Evolutionary conservation across 768 basidiomycete genomes (phyloP), one percentile per base, ranked within the genome.

Genomic region (Termitomyces eurrhizus): DNA sequence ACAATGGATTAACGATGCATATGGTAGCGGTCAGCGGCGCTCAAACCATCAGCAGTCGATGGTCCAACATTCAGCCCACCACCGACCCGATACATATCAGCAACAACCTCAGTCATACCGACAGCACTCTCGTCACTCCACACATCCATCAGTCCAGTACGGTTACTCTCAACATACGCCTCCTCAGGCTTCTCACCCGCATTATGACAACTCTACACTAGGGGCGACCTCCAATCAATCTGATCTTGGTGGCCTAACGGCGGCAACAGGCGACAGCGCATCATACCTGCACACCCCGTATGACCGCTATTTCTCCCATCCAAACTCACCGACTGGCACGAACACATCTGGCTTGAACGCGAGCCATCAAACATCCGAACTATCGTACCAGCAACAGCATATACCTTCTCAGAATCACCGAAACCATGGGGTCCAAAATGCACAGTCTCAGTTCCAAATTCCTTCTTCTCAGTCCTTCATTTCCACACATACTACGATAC

Each of bases 1-100:
- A 54, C 74, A 77, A 48, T 77, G 78, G 76, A 67, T 72, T 21
- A 73, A 77, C 52, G 56, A 77, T 55, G 56, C 70, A 13, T 77
- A 68, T 55, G 62, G 57, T 35, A 51, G 67, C 29, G 36, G 33
- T 12, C 14, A 35, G 18, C 45, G 66, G 44, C 72, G 72, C 51
- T 67, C 69, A 55, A 62, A 73, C 65, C 72, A 70, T 9, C 60
- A 60, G 5, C 62, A 66, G 42, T 48, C 63, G 26, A 51, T 62
- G 57, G 62, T 62, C 36, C 65, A 64, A 52, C 71, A 66, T 50
- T 63, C 57, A n/a, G 14, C 68, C 56, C 65, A 75, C 65, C 57
- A 62, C 5, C 61, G 62, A 37, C 35, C 61, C 26, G 18, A 53
- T 45, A 46, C 44, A 32, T 64, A 66, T 44, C 65, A 63, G 24